These are phyloP conservation scores for Dendrobium chrysotoxum DNA, from an alignment of 106 monocot species.

Conservation along the genomic window DNA sequence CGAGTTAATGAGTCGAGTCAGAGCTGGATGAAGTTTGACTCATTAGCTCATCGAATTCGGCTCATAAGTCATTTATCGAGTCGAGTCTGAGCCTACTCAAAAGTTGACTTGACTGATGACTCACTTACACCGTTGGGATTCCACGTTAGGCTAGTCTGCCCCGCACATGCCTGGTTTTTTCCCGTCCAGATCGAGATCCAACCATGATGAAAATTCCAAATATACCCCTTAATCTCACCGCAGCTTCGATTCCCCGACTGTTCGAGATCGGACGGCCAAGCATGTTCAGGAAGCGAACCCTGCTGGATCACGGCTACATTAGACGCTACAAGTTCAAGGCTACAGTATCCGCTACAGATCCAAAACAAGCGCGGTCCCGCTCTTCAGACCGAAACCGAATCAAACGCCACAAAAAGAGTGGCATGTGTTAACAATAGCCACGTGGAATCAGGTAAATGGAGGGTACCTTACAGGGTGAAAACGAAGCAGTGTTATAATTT, in stretches of 20 bases:
- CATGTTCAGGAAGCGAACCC: neutral
- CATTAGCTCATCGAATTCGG: too few relatives aligned
- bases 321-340: neutral
- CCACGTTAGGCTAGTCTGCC: too few relatives aligned
- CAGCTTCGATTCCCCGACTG: neutral
- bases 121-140: too few relatives aligned
- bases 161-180: too few relatives aligned
- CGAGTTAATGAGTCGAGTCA: too few relatives aligned
- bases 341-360: neutral
- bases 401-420: neutral
- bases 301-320: neutral
- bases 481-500: neutral
- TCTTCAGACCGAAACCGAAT: neutral
- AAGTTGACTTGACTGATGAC: too few relatives aligned
- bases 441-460: neutral
- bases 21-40: too few relatives aligned
- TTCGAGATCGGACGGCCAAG: neutral
- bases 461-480: neutral
- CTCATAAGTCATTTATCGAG: too few relatives aligned
- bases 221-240: neutral
- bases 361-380: neutral
- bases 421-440: neutral
- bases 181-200: too few relatives aligned
- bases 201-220: neutral
- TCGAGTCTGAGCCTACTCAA: too few relatives aligned